Evolutionary conservation across 495 filamentous ascomycete species (phyloP).

Genomic region (Penicillium soppii): DNA sequence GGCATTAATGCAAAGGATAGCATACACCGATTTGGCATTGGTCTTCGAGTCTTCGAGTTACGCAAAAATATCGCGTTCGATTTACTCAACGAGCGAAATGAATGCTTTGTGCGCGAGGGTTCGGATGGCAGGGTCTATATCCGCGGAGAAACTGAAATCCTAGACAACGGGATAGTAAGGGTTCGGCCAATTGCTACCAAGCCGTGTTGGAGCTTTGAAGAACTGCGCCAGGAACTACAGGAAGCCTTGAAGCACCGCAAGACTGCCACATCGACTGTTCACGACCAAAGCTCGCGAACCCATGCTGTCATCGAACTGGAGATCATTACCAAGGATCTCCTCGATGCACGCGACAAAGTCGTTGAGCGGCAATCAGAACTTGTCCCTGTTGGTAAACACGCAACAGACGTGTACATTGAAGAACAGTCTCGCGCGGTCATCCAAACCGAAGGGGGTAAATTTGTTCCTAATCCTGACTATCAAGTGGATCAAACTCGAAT

Average conservation of each 20-base stretch:
- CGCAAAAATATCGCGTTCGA: constrained; percentile 26
- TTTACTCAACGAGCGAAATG: constrained; percentile 17
- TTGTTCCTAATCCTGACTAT: constrained; percentile 18
- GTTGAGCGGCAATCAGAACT: constrained; percentile 24
- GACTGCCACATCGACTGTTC: constrained; percentile 22
- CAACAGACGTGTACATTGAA: constrained; percentile 26
- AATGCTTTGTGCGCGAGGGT: constrained; percentile 26
- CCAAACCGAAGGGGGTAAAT: constrained; percentile 13
- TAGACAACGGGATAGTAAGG: constrained; percentile 22
- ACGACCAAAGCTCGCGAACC: constrained; percentile 29
- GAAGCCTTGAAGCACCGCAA: constrained; percentile 11
- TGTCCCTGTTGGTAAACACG: constrained; percentile 23
- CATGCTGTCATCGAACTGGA: constrained; percentile 28
- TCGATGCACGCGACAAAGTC: constrained; percentile 17
- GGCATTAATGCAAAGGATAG: constrained; percentile 3
- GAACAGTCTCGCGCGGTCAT: constrained; percentile 13
- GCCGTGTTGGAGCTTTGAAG: constrained; percentile 26
- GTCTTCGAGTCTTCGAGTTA: constrained; percentile 24
- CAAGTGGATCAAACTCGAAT: constrained; percentile 17
- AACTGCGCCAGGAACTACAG: constrained; percentile 10
- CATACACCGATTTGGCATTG: constrained; percentile 16
- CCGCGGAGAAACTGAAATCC: constrained; percentile 24
- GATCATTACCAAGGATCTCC: constrained; percentile 14
- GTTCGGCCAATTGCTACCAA: constrained; percentile 21
- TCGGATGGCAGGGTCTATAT: constrained; percentile 17